Percentiles rank a stretch among this genome's conserved stretches.
Evolutionary conservation across 1,139 yeast genomes (phyloP).

Genomic region (Martiniozyma asiatica): DNA sequence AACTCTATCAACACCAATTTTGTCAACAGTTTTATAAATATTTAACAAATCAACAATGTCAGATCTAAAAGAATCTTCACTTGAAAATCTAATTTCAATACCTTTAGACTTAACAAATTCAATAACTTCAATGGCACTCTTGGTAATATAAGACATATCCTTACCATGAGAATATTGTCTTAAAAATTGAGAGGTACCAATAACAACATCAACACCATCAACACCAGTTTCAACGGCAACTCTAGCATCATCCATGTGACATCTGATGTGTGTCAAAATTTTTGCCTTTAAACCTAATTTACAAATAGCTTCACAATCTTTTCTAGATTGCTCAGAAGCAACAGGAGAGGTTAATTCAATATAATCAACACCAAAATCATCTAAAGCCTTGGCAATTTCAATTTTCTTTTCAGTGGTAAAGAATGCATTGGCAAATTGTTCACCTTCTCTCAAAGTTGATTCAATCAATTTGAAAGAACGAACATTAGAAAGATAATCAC

Average conservation of each 20-base stretch:
- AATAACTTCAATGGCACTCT: constrained; percentile 91
- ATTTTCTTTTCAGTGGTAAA: constrained; percentile 92
- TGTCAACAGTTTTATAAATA: constrained; percentile 93
- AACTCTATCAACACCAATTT: constrained; percentile 96
- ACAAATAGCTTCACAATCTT: constrained; percentile 96
- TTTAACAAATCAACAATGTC: constrained; percentile 91
- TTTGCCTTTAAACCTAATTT: constrained; percentile 93
- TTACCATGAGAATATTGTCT: constrained; percentile 95
- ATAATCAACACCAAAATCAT: constrained; percentile 96
- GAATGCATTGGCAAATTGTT: constrained; percentile 96
- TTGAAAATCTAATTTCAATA: constrained; percentile 90
- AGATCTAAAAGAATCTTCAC: constrained; percentile 96
- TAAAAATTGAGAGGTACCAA: constrained; percentile 92
- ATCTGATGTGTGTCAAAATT: constrained; percentile 83
- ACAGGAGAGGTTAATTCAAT: constrained; percentile 97
- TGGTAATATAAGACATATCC: constrained; percentile 97
- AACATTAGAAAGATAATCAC: constrained; percentile 85
- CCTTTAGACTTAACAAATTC: constrained; percentile 96
- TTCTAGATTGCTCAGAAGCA: constrained; percentile 87
- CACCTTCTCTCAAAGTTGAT: constrained; percentile 95
- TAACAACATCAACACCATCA: constrained; percentile 97
- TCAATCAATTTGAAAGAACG: constrained; percentile 84
- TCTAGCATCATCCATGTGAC: constrained; percentile 98
- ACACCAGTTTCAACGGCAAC: constrained; percentile 98
- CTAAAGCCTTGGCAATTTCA: constrained; percentile 94